Base-by-base conservation (phyloP, 2,329 filamentous ascomycete species). In the Paecilomyces formosus region DNA sequence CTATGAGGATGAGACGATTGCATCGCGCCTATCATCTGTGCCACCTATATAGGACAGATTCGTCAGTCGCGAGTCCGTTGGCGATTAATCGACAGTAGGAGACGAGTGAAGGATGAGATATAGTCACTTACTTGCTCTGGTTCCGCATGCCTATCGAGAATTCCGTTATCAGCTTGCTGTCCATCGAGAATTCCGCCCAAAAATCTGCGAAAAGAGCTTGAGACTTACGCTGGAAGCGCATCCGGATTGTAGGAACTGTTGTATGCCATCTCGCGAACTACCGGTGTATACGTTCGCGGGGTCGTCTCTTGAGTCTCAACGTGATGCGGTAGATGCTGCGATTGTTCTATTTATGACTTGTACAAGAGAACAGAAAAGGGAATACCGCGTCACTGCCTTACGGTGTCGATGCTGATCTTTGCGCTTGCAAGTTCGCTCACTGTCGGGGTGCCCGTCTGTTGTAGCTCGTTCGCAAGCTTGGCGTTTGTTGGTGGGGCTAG, bases 191-290 rank as follows among this genome's bases (percentile, higher is more conserved):
- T 18, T 31, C 24, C 4, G 13, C 26, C 11, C 24, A 26, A 26
- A 26, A 53, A 60, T 60, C 50, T 76, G n/a, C 26, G 3, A 31
- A 18, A 21, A 49, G 54, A 55, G 50, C 58, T 54, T 7, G 12
- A 39, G 57, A 78, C 88, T 78, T 82, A 94, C 89, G 91, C 91
- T 72, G 93, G 93, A 63, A 99, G 85, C 72, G 92, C 90, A 80
- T 99, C 93, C 33, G 92, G 92, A 75, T 99, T 96, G 79, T 92
- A 94, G 58, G 88, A 85, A 74, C 86, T 87, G 78, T 96, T 96
- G 82, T 97, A 97, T 58, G 93, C 93, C 93, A 97, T 97, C 61
- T 63, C 35, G 53, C 55, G 51, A 52, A 24, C 50, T 18, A 18
- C 22, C 22, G 11, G 18, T 22, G 22, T 28, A 9, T 28, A 52